Evolutionary conservation across 345 rosid species (phyloP).

Genomic region (Aethionema arabicum): DNA sequence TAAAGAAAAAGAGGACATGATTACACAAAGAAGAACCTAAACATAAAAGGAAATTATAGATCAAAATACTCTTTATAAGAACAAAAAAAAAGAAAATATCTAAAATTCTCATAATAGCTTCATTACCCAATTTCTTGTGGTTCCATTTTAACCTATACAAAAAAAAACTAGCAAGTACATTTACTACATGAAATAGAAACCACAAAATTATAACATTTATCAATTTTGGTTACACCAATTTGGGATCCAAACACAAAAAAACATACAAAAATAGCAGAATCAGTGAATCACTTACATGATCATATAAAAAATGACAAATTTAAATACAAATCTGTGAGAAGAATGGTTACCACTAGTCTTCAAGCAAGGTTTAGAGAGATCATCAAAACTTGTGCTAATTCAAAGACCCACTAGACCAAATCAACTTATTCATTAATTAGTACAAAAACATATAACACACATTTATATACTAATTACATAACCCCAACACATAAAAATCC

Average conservation of each 20-base stretch:
- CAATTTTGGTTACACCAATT: too few species aligned
- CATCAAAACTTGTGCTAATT: conserved; percentile 31
- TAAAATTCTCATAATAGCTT: conserved; percentile 17
- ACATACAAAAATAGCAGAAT: too few species aligned
- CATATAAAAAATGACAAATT: too few species aligned
- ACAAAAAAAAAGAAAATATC: conserved; percentile 36
- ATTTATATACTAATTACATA: too few species aligned
- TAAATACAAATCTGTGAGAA: conserved; percentile 7
- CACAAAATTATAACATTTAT: too few species aligned
- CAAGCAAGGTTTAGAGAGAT: conserved; percentile 13
- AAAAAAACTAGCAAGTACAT: conserved; percentile 8
- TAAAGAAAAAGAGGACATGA: too few species aligned
- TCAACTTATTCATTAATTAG: neutral
- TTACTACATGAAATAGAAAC: conserved; percentile 5
- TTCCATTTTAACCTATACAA: conserved; percentile 4
- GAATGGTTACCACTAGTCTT: conserved; percentile 17
- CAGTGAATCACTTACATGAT: too few species aligned
- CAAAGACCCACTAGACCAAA: conserved; percentile 29
- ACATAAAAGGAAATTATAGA: conserved; percentile 26
- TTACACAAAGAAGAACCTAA: too few species aligned
- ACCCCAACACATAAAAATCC: too few species aligned
- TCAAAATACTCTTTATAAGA: conserved; percentile 7
- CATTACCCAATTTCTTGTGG: conserved; percentile 15
- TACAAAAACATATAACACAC: too few species aligned
- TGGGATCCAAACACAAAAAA: too few species aligned